These are phyloP conservation scores for Amphibolis antarctica DNA, from an alignment of 106 monocot species.

Conservation along the genomic window DNA sequence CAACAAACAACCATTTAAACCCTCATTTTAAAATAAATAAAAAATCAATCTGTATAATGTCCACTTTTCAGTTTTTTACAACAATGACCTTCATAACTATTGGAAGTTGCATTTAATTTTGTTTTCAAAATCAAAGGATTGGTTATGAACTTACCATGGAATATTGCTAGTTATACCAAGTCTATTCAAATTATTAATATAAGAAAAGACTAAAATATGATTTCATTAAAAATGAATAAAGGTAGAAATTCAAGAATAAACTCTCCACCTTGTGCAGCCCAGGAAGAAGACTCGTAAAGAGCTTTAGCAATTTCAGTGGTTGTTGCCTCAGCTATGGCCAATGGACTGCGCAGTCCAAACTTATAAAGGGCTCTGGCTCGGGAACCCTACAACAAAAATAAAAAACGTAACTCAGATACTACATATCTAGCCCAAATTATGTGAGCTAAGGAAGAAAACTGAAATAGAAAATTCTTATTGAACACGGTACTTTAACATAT, in stretches of 20 bases:
- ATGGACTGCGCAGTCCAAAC: slow-evolving; percentile 64
- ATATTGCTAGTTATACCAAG: too few species aligned
- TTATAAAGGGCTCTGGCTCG: slow-evolving; percentile 90
- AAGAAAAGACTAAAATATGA: not conserved
- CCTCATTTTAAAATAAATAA: too few species aligned
- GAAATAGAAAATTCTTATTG: not conserved
- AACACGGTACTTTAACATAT: slow-evolving; percentile 64
- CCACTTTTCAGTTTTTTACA: too few species aligned
- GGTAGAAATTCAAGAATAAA: not conserved
- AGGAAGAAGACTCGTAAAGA: slow-evolving; percentile 76
- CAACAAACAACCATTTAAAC: too few species aligned
- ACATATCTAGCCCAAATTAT: not conserved
- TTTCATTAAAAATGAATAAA: not conserved
- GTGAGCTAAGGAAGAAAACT: not conserved
- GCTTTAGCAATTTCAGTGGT: slow-evolving; percentile 74
- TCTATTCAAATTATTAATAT: not conserved
- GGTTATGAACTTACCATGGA: too few species aligned
- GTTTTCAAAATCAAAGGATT: not conserved
- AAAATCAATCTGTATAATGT: too few species aligned
- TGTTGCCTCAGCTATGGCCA: slow-evolving; percentile 82
- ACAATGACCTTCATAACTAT: not conserved
- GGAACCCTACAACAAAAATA: slow-evolving; percentile 42
- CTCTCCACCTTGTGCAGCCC: slow-evolving; percentile 40
- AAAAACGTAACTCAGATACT: not conserved
- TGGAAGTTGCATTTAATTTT: not conserved